These are phyloP conservation scores for Jackrogersella minutella DNA, from an alignment of 495 filamentous ascomycete genomes.

Conservation along the genomic window DNA sequence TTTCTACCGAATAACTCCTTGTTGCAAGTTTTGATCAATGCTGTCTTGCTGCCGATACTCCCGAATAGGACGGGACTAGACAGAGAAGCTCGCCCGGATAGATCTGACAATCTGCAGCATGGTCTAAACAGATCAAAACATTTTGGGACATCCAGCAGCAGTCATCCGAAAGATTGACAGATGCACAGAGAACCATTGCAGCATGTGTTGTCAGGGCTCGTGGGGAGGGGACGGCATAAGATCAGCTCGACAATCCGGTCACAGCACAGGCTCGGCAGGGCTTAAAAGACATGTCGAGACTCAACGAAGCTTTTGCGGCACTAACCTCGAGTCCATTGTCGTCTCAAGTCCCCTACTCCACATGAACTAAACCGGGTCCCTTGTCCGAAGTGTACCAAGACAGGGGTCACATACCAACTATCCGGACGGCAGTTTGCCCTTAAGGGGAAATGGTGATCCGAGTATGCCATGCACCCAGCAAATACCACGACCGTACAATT, in stretches of 20 bases:
- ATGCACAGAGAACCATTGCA: constrained; percentile 31
- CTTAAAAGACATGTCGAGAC: constrained; percentile 43
- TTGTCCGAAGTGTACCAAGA: constrained; percentile 46
- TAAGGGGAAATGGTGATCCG: constrained; percentile 46
- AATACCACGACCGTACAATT: constrained; percentile 17
- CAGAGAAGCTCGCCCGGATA: constrained; percentile 24
- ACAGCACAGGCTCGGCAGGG: constrained; percentile 53
- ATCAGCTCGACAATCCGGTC: constrained; percentile 58
- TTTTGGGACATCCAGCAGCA: constrained; percentile 30
- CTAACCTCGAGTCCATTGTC: constrained; percentile 51
- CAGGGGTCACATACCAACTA: constrained; percentile 47
- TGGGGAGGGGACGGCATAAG: constrained; percentile 58
- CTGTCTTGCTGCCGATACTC: constrained; percentile 17
- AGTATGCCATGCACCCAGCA: constrained; percentile 42
- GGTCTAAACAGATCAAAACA: constrained; percentile 42
- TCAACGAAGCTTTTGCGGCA: constrained; percentile 48
- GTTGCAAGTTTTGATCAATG: constrained; percentile 42
- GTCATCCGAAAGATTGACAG: constrained; percentile 43
- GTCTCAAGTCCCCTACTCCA: constrained; percentile 55
- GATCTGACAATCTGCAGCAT: constrained; percentile 42
- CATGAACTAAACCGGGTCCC: constrained; percentile 43
- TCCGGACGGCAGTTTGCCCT: constrained; percentile 42
- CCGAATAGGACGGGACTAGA: constrained; percentile 32
- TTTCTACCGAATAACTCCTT: constrained; percentile 41
- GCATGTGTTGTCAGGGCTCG: constrained; percentile 38